phyloP scores from a whole-genome alignment of 139 green algal genomes.

The Chlorella sp. region DNA sequence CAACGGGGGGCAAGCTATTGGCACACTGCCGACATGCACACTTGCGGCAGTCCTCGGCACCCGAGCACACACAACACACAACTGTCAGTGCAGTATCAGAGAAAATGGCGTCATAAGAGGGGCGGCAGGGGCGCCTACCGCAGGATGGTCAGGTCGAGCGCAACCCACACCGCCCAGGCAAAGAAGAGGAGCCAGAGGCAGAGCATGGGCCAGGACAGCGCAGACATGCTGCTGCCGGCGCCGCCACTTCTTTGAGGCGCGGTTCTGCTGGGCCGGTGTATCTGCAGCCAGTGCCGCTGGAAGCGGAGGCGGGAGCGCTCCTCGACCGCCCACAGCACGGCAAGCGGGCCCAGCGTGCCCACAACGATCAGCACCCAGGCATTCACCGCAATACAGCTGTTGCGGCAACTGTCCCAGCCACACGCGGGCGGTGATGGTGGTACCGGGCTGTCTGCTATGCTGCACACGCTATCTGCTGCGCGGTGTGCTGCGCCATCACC shows the following conservation, averaged over 20 bases:
- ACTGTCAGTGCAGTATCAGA: too few species aligned
- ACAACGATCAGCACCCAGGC: slow-evolving; percentile 11
- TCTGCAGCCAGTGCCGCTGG: slow-evolving; percentile 10
- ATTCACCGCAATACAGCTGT: slow-evolving; percentile 1
- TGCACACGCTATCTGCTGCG: background rate
- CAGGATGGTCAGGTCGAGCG: background rate
- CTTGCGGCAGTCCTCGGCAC: too few species aligned
- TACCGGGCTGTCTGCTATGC: too few species aligned
- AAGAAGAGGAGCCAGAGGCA: background rate
- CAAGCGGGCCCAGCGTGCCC: slow-evolving; percentile 15
- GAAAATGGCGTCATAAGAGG: too few species aligned
- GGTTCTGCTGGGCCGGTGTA: background rate
- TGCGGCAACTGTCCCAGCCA: background rate
- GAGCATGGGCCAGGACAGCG: background rate
- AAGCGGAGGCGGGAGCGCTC: slow-evolving; percentile 9
- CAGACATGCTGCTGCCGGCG: background rate
- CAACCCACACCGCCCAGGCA: background rate
- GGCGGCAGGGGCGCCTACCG: too few species aligned
- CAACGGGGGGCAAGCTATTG: too few species aligned
- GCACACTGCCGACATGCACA: too few species aligned
- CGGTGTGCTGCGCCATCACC: background rate
- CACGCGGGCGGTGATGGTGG: background rate
- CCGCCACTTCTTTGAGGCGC: background rate
- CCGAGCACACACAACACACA: too few species aligned
- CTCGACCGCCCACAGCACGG: background rate